Evolutionary conservation across 2,329 filamentous ascomycete species (phyloP).

Genomic region (Boeremia lycopersici): DNA sequence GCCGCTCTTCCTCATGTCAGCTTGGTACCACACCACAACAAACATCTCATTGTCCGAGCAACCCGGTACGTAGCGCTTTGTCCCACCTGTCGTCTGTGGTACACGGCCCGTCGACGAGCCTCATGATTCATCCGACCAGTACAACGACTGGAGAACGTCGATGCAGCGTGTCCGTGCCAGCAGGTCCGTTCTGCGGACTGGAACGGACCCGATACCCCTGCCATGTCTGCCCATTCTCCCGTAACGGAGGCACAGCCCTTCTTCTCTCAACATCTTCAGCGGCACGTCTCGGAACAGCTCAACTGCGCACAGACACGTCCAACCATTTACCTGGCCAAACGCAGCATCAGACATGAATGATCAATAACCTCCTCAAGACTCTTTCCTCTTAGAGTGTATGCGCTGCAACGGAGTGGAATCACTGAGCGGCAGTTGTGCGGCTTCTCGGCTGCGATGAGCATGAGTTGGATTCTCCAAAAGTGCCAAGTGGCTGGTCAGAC

Average conservation of each 20-base stretch:
- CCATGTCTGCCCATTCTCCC: slow-evolving; percentile 8
- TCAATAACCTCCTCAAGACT: no score
- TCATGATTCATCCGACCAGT: slow-evolving; percentile 7
- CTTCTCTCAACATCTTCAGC: not conserved
- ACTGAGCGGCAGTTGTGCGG: no score
- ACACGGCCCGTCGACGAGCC: not conserved
- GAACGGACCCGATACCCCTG: slow-evolving; percentile 5
- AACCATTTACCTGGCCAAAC: no score
- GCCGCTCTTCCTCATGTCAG: not conserved
- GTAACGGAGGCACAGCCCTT: slow-evolving; percentile 9
- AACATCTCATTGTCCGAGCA: not conserved
- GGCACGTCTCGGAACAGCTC: not conserved
- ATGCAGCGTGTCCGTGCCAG: slow-evolving; percentile 1
- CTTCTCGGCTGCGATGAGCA: no score
- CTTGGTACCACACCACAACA: not conserved
- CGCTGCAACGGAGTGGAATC: no score
- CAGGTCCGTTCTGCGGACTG: not conserved
- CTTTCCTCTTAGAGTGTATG: no score
- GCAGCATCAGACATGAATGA: no score
- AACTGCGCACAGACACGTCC: not conserved
- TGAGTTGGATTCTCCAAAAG: no score
- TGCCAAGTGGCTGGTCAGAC: no score
- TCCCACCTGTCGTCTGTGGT: not conserved
- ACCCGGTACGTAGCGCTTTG: not conserved
- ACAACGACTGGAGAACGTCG: not conserved